Evolutionary conservation across 768 basidiomycete species (phyloP), one percentile per base, ranked within the genome.

Genomic region (Lactarius hatsudake): DNA sequence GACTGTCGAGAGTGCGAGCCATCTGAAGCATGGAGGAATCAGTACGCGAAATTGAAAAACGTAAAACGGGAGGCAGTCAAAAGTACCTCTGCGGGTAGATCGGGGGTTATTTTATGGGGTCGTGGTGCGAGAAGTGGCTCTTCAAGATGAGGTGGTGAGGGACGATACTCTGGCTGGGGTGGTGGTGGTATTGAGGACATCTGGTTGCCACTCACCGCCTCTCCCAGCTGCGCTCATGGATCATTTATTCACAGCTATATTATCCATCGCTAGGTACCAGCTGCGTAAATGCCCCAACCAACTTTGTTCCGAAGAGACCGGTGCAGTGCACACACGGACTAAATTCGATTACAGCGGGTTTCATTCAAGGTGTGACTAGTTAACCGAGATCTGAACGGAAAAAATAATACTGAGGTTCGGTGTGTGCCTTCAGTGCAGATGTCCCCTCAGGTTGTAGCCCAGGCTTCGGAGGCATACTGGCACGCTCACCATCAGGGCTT

Each of bases 111-210:
- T 45, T 84, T 82, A 71, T 88, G 86, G 0, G 90, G 88, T 13
- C 86, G 80, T 5, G 90, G 90, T 0, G 90, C 90, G 2, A 82
- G 82, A 23, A 90, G 76, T 4, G 88, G 81, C 67, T 84, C 72
- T 69, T 81, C 81, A 66, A 81, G 84, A 69, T 86, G 85, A 18
- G 81, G 86, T 0, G 75, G 77, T 3, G 83, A 63, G 9, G 62
- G 58, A 59, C 7, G 45, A 60, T 67, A 67, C 53, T 32, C 65
- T 36, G 36, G 36, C 17, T 61, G 18, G 40, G 55, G 55, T 56
- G 55, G 65, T 42, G 55, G 55, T 56, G 55, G 65, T 42, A 32
- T 30, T 18, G 61, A 62, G 18, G 61, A 51, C 66, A 67, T 67
- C 26, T 53, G 51, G 51, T 53, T 53, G 51, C 51, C 13, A 26